These are phyloP conservation scores for Kluyveromyces marxianus DNA, from an alignment of 1,139 yeast species.

Conservation along the genomic window DNA sequence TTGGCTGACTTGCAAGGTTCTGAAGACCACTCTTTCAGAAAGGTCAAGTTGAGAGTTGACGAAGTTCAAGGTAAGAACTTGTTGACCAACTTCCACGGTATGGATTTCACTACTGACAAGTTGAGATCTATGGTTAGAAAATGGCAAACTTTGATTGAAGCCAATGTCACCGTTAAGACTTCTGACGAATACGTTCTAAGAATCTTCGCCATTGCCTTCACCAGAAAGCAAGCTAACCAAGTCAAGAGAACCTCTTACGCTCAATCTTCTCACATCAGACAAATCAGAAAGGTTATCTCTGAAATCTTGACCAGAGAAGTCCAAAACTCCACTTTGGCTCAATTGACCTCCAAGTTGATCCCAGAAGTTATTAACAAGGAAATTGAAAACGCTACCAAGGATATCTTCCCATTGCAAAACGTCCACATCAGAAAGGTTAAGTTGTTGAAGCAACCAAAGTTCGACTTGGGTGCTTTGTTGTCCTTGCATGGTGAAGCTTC, in stretches of 20 bases:
- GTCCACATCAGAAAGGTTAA: slow-evolving; percentile 89
- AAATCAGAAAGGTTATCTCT: slow-evolving; percentile 76
- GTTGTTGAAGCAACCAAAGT: slow-evolving; percentile 85
- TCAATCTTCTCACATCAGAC: slow-evolving; percentile 84
- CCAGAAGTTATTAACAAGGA: slow-evolving; percentile 91
- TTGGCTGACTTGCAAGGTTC: slow-evolving; percentile 88
- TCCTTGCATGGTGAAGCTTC: slow-evolving; percentile 89
- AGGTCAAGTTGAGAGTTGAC: slow-evolving; percentile 82
- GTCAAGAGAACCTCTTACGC: slow-evolving; percentile 88
- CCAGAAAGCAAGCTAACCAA: slow-evolving; percentile 85
- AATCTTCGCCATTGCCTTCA: slow-evolving; percentile 86
- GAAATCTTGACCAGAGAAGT: slow-evolving; percentile 85
- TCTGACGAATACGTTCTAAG: slow-evolving; percentile 85
- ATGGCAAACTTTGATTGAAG: slow-evolving; percentile 91
- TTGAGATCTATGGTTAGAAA: slow-evolving; percentile 85
- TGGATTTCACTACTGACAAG: slow-evolving; percentile 88
- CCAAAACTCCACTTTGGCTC: slow-evolving; percentile 75
- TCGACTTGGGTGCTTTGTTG: slow-evolving; percentile 81
- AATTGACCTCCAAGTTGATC: slow-evolving; percentile 79
- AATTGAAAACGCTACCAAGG: slow-evolving; percentile 78
- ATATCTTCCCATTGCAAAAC: slow-evolving; percentile 84
- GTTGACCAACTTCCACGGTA: slow-evolving; percentile 92
- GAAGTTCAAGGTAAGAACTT: slow-evolving; percentile 91
- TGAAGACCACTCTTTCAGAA: slow-evolving; percentile 89
- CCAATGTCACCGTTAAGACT: slow-evolving; percentile 87